Conservation (phyloP, 352 stramenopile genomes). For the Pythium folliculosum region DNA sequence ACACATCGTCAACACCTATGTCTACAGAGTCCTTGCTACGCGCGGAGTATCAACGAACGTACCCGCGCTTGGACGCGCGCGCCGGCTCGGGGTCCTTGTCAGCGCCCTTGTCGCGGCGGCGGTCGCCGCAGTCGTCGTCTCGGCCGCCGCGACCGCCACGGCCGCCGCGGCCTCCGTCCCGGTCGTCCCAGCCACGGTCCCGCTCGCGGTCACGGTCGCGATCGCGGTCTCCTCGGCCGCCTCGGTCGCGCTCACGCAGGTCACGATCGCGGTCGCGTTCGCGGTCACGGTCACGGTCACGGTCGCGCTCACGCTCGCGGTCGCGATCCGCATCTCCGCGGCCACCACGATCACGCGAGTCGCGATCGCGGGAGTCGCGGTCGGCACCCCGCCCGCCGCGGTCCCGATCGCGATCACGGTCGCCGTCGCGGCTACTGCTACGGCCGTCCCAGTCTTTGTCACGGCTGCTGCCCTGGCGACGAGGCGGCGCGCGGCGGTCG, state of each 20-base stretch:
- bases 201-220: constrained; percentile 15
- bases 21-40: too few species aligned
- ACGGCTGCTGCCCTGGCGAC: constrained; percentile 34
- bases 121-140: constrained; percentile 38
- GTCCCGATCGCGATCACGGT: constrained; percentile 40
- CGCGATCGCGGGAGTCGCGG: constrained; percentile 19
- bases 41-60: background rate
- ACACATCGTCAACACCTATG: background rate
- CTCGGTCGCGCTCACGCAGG: constrained; percentile 36
- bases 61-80: constrained; percentile 46
- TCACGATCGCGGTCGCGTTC: constrained; percentile 26
- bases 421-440: constrained; percentile 36
- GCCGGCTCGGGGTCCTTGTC: constrained; percentile 47
- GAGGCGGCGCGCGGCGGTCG: constrained; percentile 28
- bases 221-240: constrained; percentile 36
- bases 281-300: constrained; percentile 37
- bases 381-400: constrained; percentile 39
- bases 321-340: constrained; percentile 13
- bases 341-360: constrained; percentile 8
- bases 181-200: constrained; percentile 27
- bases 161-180: constrained; percentile 13
- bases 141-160: constrained; percentile 25
- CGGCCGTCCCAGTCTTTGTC: constrained; percentile 33
- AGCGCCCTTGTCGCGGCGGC: constrained; percentile 43
- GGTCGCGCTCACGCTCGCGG: constrained; percentile 35